These are phyloP conservation scores for Lichtheimia ornata DNA, from an alignment of 371 early-diverging fungal species.

Conservation along the genomic window DNA sequence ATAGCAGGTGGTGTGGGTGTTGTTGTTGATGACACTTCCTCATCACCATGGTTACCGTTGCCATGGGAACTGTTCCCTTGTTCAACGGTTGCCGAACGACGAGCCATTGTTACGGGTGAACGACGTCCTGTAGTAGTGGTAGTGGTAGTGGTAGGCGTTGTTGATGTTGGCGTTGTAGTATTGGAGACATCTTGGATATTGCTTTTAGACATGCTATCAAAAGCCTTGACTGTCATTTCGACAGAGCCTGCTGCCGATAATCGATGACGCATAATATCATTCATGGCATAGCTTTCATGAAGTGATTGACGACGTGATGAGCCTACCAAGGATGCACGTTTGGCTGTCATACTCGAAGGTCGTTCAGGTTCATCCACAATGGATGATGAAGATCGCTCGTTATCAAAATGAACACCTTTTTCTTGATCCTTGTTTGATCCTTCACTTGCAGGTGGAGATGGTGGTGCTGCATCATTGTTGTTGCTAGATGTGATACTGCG, in stretches of 20 bases:
- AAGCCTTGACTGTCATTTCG: slow-evolving; percentile 41
- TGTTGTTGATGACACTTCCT: background rate
- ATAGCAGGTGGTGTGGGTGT: slow-evolving; percentile 1
- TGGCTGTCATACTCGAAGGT: slow-evolving; percentile 30
- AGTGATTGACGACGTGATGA: slow-evolving; percentile 32
- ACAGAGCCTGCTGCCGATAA: slow-evolving; percentile 35
- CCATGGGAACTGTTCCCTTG: background rate
- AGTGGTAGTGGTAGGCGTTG: background rate
- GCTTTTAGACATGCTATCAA: slow-evolving; percentile 35
- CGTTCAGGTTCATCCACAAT: slow-evolving; percentile 14
- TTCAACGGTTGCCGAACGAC: background rate
- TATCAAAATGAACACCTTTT: slow-evolving; percentile 12
- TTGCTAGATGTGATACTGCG: background rate
- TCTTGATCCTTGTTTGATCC: slow-evolving; percentile 12
- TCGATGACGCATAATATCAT: slow-evolving; percentile 20
- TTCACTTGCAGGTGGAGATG: slow-evolving; percentile 5
- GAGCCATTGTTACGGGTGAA: too few relatives aligned
- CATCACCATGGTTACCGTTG: background rate
- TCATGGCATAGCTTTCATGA: slow-evolving; percentile 37
- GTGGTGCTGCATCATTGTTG: background rate
- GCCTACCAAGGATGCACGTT: slow-evolving; percentile 28
- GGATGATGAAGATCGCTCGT: background rate
- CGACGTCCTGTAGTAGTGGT: background rate
- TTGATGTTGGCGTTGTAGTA: too few relatives aligned
- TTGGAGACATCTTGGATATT: background rate